Evolutionary conservation across 108 stramenopile genomes (phyloP), one percentile per base, ranked within the genome.

Genomic region (Thalassiosira profunda): DNA sequence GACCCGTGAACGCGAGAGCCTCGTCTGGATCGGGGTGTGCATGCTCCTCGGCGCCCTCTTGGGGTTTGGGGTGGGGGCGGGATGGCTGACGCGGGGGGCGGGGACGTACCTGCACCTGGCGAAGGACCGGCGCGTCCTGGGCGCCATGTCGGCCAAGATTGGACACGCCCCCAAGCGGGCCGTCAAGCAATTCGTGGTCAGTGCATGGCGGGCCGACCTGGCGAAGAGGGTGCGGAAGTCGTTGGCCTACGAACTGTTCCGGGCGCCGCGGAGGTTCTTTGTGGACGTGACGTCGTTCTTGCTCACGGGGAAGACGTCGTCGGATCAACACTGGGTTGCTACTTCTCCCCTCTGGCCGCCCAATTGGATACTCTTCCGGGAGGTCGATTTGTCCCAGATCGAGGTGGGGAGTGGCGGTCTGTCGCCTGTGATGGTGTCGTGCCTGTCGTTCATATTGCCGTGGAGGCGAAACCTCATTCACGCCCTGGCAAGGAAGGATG

Each of bases 21-120:
- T 90, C 36, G 2, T 72, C 0, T 87, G 89, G 84, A 70, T 90
- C 0, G 25, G 80, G 35, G 78, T 55, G 3, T 86, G 82, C 57
- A 83, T 80, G 5, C 11, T 62, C 48, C 12, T 87, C 25, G 86
- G 84, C 28, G 60, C 59, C 4, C 36, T 90, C 3, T 26, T 90
- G 9, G 89, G 86, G 17, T 87, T 90, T 61, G 83, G 73, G 14
- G 61, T 86, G 18, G 89, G 89, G 4, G 67, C 71, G 24, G 86
- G 89, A 10, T 77, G 66, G 44, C 57, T 90, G 24, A 84, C 86
- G 14, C 74, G 80, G 30, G 78, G 76, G 7, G 40, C 43, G 58
- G 76, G 76, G 35, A 17, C 67, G 0, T 70, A 59, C 36, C 72
- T 58, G 14, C 31, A 55, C 29, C n/a, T 47, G 9, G 2, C 43